Percentiles rank a stretch among this genome's conserved stretches.
Conservation (phyloP, 2,329 filamentous ascomycete genomes). For the Endothia cerciana region DNA sequence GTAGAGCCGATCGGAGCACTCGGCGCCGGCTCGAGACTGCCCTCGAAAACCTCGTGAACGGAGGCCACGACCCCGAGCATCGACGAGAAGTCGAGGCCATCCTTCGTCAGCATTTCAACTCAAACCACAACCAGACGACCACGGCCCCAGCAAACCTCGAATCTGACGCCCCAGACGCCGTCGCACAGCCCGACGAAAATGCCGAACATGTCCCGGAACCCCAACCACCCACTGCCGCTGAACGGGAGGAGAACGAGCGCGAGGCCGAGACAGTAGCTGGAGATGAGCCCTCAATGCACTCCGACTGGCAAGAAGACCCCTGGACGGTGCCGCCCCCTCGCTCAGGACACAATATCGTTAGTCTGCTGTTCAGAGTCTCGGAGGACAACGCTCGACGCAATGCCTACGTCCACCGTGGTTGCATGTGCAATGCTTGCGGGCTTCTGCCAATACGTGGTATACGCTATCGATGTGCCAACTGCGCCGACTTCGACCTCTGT, state of each 20-base stretch:
- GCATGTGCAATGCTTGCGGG: conserved; percentile 88
- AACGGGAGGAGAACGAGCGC: conserved; percentile 37
- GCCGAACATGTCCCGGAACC: conserved; percentile 28
- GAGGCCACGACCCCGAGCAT: conserved; percentile 25
- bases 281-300: conserved; percentile 43
- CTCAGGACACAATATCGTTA: conserved; percentile 79
- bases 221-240: conserved; percentile 38
- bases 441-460: conserved; percentile 88
- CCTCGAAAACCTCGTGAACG: conserved; percentile 37
- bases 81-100: conserved; percentile 24
- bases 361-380: conserved; percentile 86
- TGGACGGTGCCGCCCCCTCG: conserved; percentile 47
- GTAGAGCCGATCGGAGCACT: conserved; percentile 36
- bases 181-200: conserved; percentile 50
- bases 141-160: conserved; percentile 40
- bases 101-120: conserved; percentile 20
- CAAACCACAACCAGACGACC: neutral
- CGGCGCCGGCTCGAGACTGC: conserved; percentile 34
- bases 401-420: conserved; percentile 89
- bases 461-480: conserved; percentile 93
- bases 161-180: conserved; percentile 46
- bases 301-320: conserved; percentile 55
- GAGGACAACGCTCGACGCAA: conserved; percentile 89
- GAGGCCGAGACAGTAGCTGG: conserved; percentile 41
- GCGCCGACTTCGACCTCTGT: conserved; percentile 93